Conservation (phyloP, 305 asterid species). For the Ilex paraguariensis region DNA sequence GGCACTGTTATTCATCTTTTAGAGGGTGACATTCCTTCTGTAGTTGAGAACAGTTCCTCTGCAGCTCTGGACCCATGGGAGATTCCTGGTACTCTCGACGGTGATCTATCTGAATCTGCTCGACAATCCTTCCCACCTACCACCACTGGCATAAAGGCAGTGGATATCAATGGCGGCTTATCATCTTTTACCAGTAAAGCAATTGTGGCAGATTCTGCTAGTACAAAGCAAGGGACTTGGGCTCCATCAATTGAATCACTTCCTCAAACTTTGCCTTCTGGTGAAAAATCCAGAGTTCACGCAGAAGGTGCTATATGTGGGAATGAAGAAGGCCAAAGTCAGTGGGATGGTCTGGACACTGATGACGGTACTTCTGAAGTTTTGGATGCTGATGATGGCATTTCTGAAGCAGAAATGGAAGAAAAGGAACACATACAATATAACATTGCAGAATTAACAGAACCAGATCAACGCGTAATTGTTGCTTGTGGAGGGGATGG, state of each 20-base stretch:
- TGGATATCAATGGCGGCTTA: constrained; percentile 8
- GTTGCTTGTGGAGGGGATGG: constrained; percentile 90
- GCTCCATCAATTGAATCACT: constrained; percentile 12
- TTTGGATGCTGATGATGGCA: constrained; percentile 25
- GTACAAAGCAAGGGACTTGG: not conserved
- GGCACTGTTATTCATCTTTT: constrained; percentile 89
- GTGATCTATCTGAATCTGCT: constrained; percentile 30
- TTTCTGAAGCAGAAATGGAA: constrained; percentile 33
- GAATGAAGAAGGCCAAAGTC: constrained; percentile 28
- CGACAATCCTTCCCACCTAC: constrained; percentile 20
- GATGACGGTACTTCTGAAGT: constrained; percentile 29
- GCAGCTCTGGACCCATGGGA: constrained; percentile 83
- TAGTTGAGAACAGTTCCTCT: constrained; percentile 54
- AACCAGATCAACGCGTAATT: constrained; percentile 64
- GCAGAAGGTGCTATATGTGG: constrained; percentile 19
- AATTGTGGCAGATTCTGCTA: constrained; percentile 15
- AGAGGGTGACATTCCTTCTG: constrained; percentile 74
- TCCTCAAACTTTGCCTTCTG: constrained; percentile 25
- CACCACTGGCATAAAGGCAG: constrained; percentile 13
- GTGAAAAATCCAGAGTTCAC: constrained; percentile 18
- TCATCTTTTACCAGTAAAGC: constrained; percentile 19
- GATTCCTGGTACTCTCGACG: constrained; percentile 55
- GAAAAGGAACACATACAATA: constrained; percentile 40
- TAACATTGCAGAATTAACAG: constrained; percentile 75
- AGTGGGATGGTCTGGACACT: constrained; percentile 29